Evolutionary conservation across 2,329 filamentous ascomycete species (phyloP).

Genomic region (Nothomitra cinnamomea): DNA sequence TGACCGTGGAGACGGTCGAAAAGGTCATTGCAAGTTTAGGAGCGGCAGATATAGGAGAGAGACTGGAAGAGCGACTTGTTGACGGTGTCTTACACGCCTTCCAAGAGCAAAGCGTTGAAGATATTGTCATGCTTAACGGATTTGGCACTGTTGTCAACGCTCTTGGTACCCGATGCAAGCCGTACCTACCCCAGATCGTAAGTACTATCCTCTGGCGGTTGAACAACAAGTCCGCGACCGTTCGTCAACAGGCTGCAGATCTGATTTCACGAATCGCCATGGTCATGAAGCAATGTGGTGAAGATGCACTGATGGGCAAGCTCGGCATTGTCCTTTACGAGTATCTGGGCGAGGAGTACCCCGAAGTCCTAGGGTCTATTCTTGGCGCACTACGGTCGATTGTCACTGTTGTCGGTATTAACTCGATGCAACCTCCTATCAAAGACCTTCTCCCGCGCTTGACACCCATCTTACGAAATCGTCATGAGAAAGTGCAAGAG

Average conservation of each 20-base stretch:
- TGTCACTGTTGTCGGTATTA: constrained; percentile 93
- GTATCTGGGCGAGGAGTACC: constrained; percentile 96
- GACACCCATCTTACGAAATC: constrained; percentile 94
- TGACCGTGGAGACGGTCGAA: constrained; percentile 96
- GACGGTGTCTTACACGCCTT: constrained; percentile 93
- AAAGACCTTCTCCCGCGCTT: constrained; percentile 87
- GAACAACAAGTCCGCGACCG: constrained; percentile 95
- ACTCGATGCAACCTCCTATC: constrained; percentile 96
- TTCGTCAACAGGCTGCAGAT: constrained; percentile 91
- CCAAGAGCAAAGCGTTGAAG: constrained; percentile 95
- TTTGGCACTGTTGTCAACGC: constrained; percentile 97
- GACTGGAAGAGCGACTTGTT: constrained; percentile 82
- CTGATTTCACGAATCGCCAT: constrained; percentile 93
- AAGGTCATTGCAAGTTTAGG: constrained; percentile 89
- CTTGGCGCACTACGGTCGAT: constrained; percentile 88
- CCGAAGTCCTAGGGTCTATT: constrained; percentile 92
- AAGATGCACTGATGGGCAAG: constrained; percentile 91
- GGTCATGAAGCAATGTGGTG: constrained; percentile 97
- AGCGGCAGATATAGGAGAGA: constrained; percentile 82
- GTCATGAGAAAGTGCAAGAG: constrained; percentile 97
- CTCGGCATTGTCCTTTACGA: constrained; percentile 91
- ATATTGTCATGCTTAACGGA: constrained; percentile 89
- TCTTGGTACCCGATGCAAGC: constrained; percentile 82
- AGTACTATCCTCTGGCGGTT: constrained; percentile 90
- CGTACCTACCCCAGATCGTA: constrained; percentile 91